Evolutionary conservation across 805 yeast genomes (phyloP), one percentile per base, ranked within the genome.

Genomic region (Candida silvatica): DNA sequence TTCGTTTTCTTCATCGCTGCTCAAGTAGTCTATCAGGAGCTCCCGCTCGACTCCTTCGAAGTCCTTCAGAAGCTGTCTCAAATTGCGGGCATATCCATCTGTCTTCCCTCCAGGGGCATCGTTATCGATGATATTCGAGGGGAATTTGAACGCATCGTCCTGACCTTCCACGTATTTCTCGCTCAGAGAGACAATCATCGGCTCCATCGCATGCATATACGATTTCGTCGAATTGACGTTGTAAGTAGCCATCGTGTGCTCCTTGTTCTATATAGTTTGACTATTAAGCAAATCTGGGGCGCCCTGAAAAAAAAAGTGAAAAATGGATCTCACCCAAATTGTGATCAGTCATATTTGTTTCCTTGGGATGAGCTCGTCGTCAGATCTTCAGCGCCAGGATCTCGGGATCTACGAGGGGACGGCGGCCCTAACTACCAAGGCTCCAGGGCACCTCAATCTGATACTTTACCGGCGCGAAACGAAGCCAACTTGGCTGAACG

Each of bases 171-270:
- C 38, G 1, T 54, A 46, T 6, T 17, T 8, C 12, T 71, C 46
- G 1, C 49, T 40, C 37, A 77, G 50, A 1, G 67, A 54, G 5
- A 69, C 74, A n/a, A 72, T 61, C 79, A 82, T 73, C 2, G 76
- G 69, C 52, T 69, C 71, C 86, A 82, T 80, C 15, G 92, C 90
- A 51, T 71, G 72, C 81, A 82, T 74, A 55, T 73, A 82, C 17
- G 92, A 80, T 55, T 74, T 71, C 7, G 88, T 80, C 1, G 88
- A 80, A 11, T 71, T 62, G 6, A 68, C 80, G 31, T 71, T 67
- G 43, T 73, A 74, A 5, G 70, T 61, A 2, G 74, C 60, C 77
- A 71, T 72, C 6, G 2, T 25, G 14, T 12, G 9, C 29, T 22
- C 14, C 14, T 28, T 28, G 12, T 15, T 26, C 12, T 12, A 26